Evolutionary conservation across 345 rosid genomes (phyloP).

Genomic region (Salix viminalis): DNA sequence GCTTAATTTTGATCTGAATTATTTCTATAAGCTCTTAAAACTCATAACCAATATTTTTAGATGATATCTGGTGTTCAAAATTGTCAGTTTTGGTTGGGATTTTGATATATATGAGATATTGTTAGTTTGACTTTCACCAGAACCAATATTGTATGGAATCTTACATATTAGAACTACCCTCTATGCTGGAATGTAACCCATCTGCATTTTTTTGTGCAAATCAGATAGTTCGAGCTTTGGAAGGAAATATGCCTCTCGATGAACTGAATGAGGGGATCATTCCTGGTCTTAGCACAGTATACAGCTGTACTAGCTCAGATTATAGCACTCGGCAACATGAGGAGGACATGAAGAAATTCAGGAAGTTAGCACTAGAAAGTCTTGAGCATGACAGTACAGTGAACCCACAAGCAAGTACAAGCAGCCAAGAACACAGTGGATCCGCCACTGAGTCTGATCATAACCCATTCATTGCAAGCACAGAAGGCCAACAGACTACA

Average conservation of each 20-base stretch:
- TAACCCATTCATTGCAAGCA: conserved; percentile 8
- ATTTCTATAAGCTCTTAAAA: neutral
- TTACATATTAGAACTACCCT: neutral
- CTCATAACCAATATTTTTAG: neutral
- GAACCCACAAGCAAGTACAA: conserved; percentile 6
- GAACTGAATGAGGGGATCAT: conserved; percentile 12
- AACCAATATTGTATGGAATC: neutral
- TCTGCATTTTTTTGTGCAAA: conserved; percentile 6
- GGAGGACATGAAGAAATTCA: conserved; percentile 24
- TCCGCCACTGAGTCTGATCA: conserved; percentile 4
- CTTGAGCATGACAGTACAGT: conserved; percentile 7
- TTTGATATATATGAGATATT: neutral
- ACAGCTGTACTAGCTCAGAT: conserved; percentile 11
- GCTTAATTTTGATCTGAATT: neutral
- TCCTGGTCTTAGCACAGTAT: conserved; percentile 11
- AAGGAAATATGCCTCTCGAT: conserved; percentile 24
- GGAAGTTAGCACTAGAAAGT: conserved; percentile 22
- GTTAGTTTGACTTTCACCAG: neutral
- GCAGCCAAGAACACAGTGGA: conserved; percentile 10
- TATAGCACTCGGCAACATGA: conserved; percentile 7
- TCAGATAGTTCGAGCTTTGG: conserved; percentile 26
- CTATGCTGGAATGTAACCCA: conserved; percentile 1
- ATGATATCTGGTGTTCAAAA: neutral
- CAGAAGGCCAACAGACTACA: conserved; percentile 13
- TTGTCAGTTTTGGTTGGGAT: neutral